Evolutionary conservation across 768 basidiomycete species (phyloP), one percentile per base, ranked within the genome.

Genomic region (Hypholoma fasciculare): DNA sequence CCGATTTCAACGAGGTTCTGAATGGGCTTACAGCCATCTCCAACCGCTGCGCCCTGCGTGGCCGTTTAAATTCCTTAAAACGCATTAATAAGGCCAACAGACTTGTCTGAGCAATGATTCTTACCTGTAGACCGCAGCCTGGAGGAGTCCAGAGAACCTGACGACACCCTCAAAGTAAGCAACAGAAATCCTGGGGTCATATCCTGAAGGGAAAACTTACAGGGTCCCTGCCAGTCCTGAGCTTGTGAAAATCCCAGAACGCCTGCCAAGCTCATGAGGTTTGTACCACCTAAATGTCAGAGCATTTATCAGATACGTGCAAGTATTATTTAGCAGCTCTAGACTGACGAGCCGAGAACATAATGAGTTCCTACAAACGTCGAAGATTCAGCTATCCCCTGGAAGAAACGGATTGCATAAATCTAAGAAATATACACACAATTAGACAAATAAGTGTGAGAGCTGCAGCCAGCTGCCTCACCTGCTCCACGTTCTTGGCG

Each of bases 291-390:
- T 86, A 44, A 17, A 23, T 27, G 39, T 14, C 16, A 47, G 17
- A 23, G 8, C 11, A 23, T 7, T 30, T 13, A 47, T 19, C 19
- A 56, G 17, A 5, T 16, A n/a, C 26, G 16, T n/a, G 13, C n/a
- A 42, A 39, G 7, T 48, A 34, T 7, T 34, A n/a, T 7, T 16
- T 42, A 6, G 17, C 17, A 23, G 7, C 52, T 26, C 47, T 42
- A 5, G 1, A 78, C 85, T 57, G 64, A 88, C 87, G 85, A 85
- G 61, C 89, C 87, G 16, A 90, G 82, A 61, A 89, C 75, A 64
- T 87, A 88, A 61, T 88, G 87, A 14, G 86, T 85, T 37, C 89
- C 89, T 26, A 87, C 87, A 68, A 91, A 92, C 1, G 88, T 91
- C 7, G 88, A 89, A 0, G 88, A 82, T 69, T 91, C 89, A 7